Conservation (phyloP, 2,329 filamentous ascomycete genomes). For the Thielaviopsis populi region DNA sequence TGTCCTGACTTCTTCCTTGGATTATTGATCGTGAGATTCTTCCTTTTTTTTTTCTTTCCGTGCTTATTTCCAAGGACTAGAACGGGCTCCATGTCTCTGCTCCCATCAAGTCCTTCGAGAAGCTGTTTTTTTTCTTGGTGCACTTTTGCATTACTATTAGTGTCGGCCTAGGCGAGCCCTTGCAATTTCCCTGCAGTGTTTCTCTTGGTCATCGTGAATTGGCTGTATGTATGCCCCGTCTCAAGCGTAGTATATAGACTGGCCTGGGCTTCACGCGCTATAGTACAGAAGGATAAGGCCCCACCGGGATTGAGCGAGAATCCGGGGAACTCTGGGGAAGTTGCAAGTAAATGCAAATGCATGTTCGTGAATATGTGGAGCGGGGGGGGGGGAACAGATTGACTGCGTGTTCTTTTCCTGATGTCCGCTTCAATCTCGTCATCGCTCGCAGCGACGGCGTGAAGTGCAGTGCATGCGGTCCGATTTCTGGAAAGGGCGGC, state of each 20-base stretch:
- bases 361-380: too few relatives aligned
- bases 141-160: background rate
- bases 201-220: background rate
- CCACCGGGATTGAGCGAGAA: background rate
- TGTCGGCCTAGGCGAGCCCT: background rate
- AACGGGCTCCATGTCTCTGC: background rate
- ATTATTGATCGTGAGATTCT: background rate
- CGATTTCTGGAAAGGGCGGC: background rate
- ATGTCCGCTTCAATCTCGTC: background rate
- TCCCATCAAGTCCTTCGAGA: background rate
- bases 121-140: background rate
- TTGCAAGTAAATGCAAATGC: background rate
- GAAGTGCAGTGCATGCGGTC: background rate
- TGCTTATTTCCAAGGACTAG: background rate
- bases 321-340: conserved; percentile 5
- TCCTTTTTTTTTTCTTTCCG: background rate
- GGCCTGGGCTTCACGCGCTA: background rate
- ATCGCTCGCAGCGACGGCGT: background rate
- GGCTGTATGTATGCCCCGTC: background rate
- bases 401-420: too few relatives aligned
- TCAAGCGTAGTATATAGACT: background rate
- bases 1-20: too few relatives aligned
- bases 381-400: too few relatives aligned
- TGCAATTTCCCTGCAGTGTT: background rate
- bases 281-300: too few relatives aligned